A percentile compares a stretch with the other conserved stretches of the same genome.
phyloP scores from a whole-genome alignment of 2,329 filamentous ascomycete species.

The Diaporthe sp. region DNA sequence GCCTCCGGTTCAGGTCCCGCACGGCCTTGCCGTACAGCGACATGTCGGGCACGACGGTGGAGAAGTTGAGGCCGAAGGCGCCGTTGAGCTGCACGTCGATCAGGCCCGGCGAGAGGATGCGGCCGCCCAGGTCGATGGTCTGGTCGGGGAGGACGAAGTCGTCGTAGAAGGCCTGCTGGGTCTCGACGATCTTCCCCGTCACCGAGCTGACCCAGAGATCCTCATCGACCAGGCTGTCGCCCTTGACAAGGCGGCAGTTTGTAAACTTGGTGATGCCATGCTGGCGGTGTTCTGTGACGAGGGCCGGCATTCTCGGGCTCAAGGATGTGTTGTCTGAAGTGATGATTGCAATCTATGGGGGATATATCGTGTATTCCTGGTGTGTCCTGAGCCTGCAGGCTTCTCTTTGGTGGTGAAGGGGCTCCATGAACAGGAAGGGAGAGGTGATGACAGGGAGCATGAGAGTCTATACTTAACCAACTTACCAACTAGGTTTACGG shows the following conservation, averaged over 20 bases:
- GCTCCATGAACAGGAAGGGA: constrained; percentile 32
- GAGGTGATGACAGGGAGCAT: neutral
- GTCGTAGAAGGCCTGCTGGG: constrained; percentile 77
- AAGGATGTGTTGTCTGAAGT: constrained; percentile 40
- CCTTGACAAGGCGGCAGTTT: constrained; percentile 84
- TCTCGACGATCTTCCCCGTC: constrained; percentile 85
- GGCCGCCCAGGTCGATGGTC: constrained; percentile 84
- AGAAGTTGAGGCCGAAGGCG: constrained; percentile 93
- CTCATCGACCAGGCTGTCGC: constrained; percentile 76
- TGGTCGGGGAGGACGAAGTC: constrained; percentile 78
- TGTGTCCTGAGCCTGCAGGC: constrained; percentile 24
- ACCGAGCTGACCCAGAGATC: constrained; percentile 91
- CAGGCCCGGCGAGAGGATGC: constrained; percentile 87
- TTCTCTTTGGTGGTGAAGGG: constrained; percentile 22
- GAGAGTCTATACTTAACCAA: constrained; percentile 37
- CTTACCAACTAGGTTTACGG: neutral
- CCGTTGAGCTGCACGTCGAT: constrained; percentile 96
- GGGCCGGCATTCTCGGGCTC: constrained; percentile 62
- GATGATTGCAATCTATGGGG: constrained; percentile 1
- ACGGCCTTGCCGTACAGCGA: constrained; percentile 79
- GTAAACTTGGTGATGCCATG: constrained; percentile 86
- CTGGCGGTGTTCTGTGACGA: constrained; percentile 55
- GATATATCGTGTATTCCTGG: constrained; percentile 1
- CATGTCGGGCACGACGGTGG: constrained; percentile 76
- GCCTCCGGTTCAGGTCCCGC: constrained; percentile 74